These are phyloP conservation scores for Orbilia quercus DNA, from an alignment of 2,329 filamentous ascomycete genomes.

Conservation along the genomic window DNA sequence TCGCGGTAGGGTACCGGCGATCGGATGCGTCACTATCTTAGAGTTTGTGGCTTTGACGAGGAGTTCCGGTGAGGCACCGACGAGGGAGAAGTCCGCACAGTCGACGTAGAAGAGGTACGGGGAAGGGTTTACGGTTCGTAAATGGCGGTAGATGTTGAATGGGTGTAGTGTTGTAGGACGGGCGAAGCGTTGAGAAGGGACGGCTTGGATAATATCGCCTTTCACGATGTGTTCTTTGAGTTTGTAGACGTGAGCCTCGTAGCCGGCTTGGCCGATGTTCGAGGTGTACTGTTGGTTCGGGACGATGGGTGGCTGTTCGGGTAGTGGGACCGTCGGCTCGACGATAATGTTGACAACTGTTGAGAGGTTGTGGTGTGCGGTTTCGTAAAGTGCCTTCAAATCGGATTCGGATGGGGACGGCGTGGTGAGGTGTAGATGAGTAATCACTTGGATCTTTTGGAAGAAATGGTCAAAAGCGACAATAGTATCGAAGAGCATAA, in stretches of 20 bases:
- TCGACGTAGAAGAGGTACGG: constrained; percentile 97
- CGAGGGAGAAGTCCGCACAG: constrained; percentile 90
- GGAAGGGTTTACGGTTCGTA: constrained; percentile 96
- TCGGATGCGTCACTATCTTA: constrained; percentile 93
- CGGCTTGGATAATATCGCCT: constrained; percentile 97
- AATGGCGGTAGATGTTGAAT: constrained; percentile 96
- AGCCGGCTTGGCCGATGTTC: constrained; percentile 88
- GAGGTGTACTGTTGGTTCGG: constrained; percentile 83
- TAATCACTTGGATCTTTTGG: constrained; percentile 91
- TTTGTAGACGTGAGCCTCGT: constrained; percentile 85
- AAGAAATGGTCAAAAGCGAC: constrained; percentile 95
- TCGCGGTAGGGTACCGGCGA: constrained; percentile 92
- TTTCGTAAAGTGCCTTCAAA: constrained; percentile 66
- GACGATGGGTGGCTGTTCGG: constrained; percentile 77
- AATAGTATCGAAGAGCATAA: constrained; percentile 96
- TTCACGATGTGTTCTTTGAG: constrained; percentile 90
- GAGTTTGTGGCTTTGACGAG: constrained; percentile 90
- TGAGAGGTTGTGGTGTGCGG: constrained; percentile 32
- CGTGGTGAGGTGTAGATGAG: constrained; percentile 79
- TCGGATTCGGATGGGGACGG: constrained; percentile 66
- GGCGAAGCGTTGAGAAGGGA: constrained; percentile 92
- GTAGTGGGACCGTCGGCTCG: constrained; percentile 70
- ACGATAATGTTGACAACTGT: constrained; percentile 40
- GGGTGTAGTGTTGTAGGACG: constrained; percentile 90
- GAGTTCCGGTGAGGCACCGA: constrained; percentile 93